phyloP scores from a whole-genome alignment of 1,284 basidiomycete genomes.

The Malassezia slooffiae region DNA sequence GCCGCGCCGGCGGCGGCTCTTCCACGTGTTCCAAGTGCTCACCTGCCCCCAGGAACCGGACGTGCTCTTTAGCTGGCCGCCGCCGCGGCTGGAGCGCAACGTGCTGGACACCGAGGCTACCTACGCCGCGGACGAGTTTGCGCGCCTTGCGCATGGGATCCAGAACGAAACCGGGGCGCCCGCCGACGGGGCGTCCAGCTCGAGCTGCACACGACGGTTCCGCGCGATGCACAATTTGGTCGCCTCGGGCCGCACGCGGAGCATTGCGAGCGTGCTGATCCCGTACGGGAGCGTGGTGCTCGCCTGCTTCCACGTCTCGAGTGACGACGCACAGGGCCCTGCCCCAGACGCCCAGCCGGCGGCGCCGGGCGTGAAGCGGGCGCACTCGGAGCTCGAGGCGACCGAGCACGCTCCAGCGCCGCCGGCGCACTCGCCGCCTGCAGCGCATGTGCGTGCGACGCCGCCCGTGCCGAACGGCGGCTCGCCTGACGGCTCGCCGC shows the following conservation, averaged over 20 bases:
- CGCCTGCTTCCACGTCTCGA: slow-evolving; percentile 49
- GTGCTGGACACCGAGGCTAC: slow-evolving; percentile 50
- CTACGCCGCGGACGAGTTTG: slow-evolving; percentile 69
- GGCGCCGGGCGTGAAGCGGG: too few relatives aligned
- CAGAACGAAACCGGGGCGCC: slow-evolving; percentile 41
- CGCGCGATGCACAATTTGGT: slow-evolving; percentile 63
- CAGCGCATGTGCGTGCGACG: too few relatives aligned
- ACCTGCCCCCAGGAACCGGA: slow-evolving; percentile 52
- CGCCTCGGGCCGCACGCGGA: slow-evolving; percentile 53
- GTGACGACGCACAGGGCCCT: not conserved
- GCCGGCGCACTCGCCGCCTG: too few relatives aligned
- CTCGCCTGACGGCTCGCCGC: too few relatives aligned
- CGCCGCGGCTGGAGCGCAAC: slow-evolving; percentile 42
- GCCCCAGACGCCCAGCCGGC: not conserved
- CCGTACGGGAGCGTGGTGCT: slow-evolving; percentile 65
- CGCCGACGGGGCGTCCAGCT: slow-evolving; percentile 59
- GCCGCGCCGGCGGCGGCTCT: not conserved
- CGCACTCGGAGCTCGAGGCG: too few relatives aligned
- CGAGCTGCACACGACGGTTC: slow-evolving; percentile 84
- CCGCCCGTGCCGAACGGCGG: too few relatives aligned
- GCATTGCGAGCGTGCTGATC: slow-evolving; percentile 81
- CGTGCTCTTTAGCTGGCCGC: slow-evolving; percentile 76
- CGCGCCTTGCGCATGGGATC: slow-evolving; percentile 67
- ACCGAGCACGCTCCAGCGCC: too few relatives aligned
- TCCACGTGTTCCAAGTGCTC: slow-evolving; percentile 70